These are phyloP conservation scores for Tetrapyrgos nigripes DNA, from an alignment of 1,284 basidiomycete species.

Conservation along the genomic window DNA sequence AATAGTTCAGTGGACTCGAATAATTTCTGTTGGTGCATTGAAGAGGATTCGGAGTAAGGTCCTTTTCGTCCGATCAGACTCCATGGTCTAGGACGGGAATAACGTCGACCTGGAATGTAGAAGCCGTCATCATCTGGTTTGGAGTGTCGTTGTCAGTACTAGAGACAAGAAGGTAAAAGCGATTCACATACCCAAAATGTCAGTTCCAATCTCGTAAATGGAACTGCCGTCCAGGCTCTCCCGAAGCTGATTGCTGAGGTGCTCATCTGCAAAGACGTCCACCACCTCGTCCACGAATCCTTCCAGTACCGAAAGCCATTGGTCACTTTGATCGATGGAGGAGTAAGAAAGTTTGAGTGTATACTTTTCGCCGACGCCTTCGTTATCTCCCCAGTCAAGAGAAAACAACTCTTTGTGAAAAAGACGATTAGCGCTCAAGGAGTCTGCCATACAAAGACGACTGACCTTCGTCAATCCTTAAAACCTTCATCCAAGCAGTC, in stretches of 20 bases:
- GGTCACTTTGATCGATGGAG: conserved; percentile 37
- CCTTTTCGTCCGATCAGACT: conserved; percentile 45
- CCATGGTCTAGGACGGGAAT: conserved; percentile 41
- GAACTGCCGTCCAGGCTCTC: background rate
- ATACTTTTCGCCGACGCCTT: conserved; percentile 21
- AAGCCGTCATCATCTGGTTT: background rate
- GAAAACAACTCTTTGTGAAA: conserved; percentile 32
- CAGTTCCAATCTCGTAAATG: background rate
- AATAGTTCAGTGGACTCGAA: conserved; percentile 24
- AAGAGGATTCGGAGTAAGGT: conserved; percentile 41
- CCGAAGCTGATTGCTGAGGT: background rate
- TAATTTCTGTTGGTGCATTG: conserved; percentile 34
- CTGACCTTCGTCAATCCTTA: conserved; percentile 37
- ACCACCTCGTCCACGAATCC: conserved; percentile 32
- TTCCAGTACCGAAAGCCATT: conserved; percentile 39
- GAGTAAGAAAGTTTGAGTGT: conserved; percentile 33
- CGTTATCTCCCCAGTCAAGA: conserved; percentile 35
- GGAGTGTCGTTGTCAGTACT: background rate
- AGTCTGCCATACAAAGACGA: background rate
- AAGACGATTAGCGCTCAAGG: background rate
- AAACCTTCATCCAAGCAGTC: conserved; percentile 25
- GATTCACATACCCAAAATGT: too few species aligned
- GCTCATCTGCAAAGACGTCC: conserved; percentile 16
- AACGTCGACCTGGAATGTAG: conserved; percentile 23
- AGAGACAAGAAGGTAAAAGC: background rate